These are phyloP conservation scores for Psidium guajava DNA, from an alignment of 345 rosid species.

Conservation along the genomic window DNA sequence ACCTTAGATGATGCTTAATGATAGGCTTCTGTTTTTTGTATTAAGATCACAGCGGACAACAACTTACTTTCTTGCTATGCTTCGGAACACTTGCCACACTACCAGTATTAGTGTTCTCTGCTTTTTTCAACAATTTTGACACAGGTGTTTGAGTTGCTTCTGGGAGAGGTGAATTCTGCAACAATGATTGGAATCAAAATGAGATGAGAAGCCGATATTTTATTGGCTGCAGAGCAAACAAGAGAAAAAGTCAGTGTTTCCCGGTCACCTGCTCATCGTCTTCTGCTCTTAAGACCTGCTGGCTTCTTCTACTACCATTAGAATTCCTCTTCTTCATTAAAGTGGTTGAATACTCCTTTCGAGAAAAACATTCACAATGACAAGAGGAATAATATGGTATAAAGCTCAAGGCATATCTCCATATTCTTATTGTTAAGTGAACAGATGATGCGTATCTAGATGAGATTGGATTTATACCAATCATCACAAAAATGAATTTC, in stretches of 20 bases:
- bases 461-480: not conserved
- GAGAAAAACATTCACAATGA: not conserved
- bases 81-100: slow-evolving; percentile 38
- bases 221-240: not conserved
- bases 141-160: slow-evolving; percentile 49
- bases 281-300: slow-evolving; percentile 16
- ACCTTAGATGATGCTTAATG: not conserved
- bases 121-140: slow-evolving; percentile 42
- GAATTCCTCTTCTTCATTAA: slow-evolving; percentile 48
- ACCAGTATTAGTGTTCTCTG: slow-evolving; percentile 35
- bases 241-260: not conserved
- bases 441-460: not conserved
- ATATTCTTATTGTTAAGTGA: not conserved
- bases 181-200: not conserved
- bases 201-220: not conserved
- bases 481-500: not conserved
- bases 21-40: not conserved
- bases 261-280: slow-evolving; percentile 36
- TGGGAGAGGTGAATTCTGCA: slow-evolving; percentile 41
- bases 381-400: not conserved
- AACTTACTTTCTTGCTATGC: slow-evolving; percentile 60
- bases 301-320: slow-evolving; percentile 29
- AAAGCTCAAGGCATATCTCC: not conserved
- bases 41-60: not conserved
- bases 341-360: slow-evolving; percentile 50